Base-by-base conservation (phyloP, 208 protist species). In the Crithidia sp. region DNA sequence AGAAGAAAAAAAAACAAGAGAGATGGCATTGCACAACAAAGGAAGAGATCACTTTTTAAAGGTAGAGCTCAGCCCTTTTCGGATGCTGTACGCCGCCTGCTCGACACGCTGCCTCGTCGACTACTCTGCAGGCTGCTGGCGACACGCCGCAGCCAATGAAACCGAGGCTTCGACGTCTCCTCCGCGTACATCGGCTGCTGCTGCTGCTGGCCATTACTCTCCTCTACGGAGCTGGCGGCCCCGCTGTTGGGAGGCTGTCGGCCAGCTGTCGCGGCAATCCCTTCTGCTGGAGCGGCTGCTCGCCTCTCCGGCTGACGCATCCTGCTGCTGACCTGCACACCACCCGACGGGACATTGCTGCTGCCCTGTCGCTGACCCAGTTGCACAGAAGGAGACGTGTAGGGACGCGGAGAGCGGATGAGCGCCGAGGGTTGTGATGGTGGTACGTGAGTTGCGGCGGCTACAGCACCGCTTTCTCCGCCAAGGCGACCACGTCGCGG, bases 81-180 rank as follows among this genome's bases (percentile, higher is more conserved):
- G 3, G 5, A 14, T 44, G 62, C 12, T 4, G 47, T 36, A 7
- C 4, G 16, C 2, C 47, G 65, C 54, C 19, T 61, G 7, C 39
- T 7, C 53, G 54, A 2, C 13, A 13, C 53, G 41, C 52, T 70
- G 52, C 53, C 52, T 5, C 53, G 54, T 28, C 67, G 52, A 17
- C 54, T 63, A 10, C 55, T 44, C 36, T 56, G 52, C 19, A 78
- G 36, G 13, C 28, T 17, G 52, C 44, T 54, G 1, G 73, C n/a
- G 17, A 78, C 66, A 13, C 73, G 73, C n/a, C n/a, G 37, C 59
- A 78, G 59, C 41, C 54, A 44, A 3, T 47, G 57, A 56, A 73
- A 72, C 17, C 73, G 73, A 17, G 65, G 59, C 66, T 59, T 72
- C 28, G 73, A 67, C 14, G 40, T 68, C 60, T 67, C 73, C 37